Evolutionary conservation across 768 basidiomycete genomes (phyloP).

Genomic region (Hericium rajendrae): DNA sequence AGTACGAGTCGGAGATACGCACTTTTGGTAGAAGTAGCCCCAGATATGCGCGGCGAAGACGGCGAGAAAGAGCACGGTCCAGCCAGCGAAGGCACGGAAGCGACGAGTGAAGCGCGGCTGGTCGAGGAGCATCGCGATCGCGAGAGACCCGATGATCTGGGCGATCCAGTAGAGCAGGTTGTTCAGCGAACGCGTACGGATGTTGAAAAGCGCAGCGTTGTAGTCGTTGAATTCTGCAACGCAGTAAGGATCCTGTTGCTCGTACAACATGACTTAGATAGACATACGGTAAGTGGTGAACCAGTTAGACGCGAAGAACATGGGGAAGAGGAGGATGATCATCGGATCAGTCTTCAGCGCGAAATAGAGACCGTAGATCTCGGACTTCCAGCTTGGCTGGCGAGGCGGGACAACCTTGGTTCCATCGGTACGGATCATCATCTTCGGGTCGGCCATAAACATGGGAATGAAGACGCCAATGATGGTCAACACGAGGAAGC

Average conservation of each 20-base stretch:
- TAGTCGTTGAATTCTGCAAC: conserved; percentile 64
- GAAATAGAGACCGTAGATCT: conserved; percentile 59
- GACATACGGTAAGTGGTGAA: conserved; percentile 76
- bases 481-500: conserved; percentile 59
- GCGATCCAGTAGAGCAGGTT: conserved; percentile 72
- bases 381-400: conserved; percentile 70
- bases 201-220: conserved; percentile 70
- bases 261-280: no score
- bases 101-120: conserved; percentile 45
- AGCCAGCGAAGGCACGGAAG: conserved; percentile 60
- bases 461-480: conserved; percentile 60
- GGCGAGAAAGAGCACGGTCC: conserved; percentile 50
- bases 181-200: conserved; percentile 71
- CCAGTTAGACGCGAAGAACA: conserved; percentile 81
- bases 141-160: conserved; percentile 66
- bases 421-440: conserved; percentile 59
- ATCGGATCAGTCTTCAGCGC: conserved; percentile 60
- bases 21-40: conserved; percentile 73
- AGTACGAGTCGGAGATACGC: conserved; percentile 10
- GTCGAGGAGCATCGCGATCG: conserved; percentile 64
- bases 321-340: conserved; percentile 70
- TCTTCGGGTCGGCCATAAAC: conserved; percentile 58
- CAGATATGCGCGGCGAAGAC: conserved; percentile 66
- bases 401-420: conserved; percentile 50
- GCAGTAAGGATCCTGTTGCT: not conserved